Base-by-base conservation (phyloP, 2,329 filamentous ascomycete genomes). In the Paecilomyces variotii region DNA sequence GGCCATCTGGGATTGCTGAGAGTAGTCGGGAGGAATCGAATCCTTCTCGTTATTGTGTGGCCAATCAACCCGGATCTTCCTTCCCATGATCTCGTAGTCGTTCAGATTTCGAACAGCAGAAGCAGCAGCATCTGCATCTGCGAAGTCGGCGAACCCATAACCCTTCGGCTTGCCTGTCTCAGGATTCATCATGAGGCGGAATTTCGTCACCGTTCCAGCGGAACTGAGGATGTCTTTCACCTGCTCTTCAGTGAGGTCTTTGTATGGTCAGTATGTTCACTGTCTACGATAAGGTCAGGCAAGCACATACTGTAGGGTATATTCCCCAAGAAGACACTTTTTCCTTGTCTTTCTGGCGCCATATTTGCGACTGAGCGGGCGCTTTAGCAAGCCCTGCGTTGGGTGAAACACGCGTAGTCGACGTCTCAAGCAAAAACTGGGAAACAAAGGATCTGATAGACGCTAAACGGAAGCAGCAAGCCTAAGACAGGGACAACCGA, bases 91-190 rank as follows among this genome's bases (percentile, higher is more conserved):
- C 73, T 97, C 93, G 76, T 91, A 87, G 74, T 96, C 91, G 78
- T 97, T 96, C 56, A 97, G 80, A 72, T 99, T 97, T 66, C 93
- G 88, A 54, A 97, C 93, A 2, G 94, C 94, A 1, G 91, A 96
- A 39, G 93, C 91, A 32, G 94, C 94, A 27, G 91, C 82, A 84
- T 96, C 93, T 60, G 90, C 87, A 70, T 97, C 94, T 57, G 91
- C 89, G 71, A 96, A 99, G 73, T 97, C 93, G 69, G 92, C 90
- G 68, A 97, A 99, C 35, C 94, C 94, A 72, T 96, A 99, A 19
- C 94, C 94, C 75, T 97, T 97, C 0, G 94, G 92, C 58, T 91
- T 87, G 50, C 93, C 92, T 2, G 92, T 97, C 70, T 97, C 93
- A 56, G 91, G 89, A 78, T 97, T 95, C 76, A 96, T 95, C 63